Percentiles rank a stretch among this genome's conserved stretches.
Evolutionary conservation across 2,329 filamentous ascomycete species (phyloP).

Genomic region (Corinectria fuckeliana): DNA sequence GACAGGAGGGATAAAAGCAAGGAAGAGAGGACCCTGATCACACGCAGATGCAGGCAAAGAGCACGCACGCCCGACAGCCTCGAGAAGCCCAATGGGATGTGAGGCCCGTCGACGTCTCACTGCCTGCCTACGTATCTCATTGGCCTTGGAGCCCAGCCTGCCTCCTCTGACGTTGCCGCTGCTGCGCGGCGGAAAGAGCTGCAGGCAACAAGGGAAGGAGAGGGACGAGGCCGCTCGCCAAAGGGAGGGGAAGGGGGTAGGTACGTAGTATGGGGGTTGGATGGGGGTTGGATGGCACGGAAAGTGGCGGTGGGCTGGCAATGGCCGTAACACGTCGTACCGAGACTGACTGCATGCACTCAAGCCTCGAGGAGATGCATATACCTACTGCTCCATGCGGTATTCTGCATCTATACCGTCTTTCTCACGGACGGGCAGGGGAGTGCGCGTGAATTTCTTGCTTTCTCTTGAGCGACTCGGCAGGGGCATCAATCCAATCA

Average conservation of each 20-base stretch:
- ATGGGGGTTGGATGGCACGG: conserved; percentile 5
- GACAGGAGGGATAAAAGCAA: neutral
- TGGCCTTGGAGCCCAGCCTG: neutral
- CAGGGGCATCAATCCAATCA: conserved; percentile 20
- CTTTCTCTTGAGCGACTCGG: conserved; percentile 11
- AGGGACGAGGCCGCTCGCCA: neutral
- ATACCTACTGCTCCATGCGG: conserved; percentile 11
- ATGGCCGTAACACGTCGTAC: neutral
- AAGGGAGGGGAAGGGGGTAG: neutral
- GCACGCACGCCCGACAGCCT: conserved; percentile 24
- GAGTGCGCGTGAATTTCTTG: conserved; percentile 10
- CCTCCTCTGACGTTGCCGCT: neutral
- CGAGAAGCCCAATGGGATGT: conserved; percentile 7
- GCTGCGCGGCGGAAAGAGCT: conserved; percentile 6
- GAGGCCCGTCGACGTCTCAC: too few species aligned
- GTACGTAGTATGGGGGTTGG: neutral
- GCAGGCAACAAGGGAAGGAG: neutral
- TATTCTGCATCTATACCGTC: conserved; percentile 11
- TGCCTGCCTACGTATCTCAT: too few species aligned
- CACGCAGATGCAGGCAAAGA: conserved; percentile 19
- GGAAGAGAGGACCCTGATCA: conserved; percentile 13
- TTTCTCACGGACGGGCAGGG: conserved; percentile 13
- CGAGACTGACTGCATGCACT: conserved; percentile 1
- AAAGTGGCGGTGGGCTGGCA: conserved; percentile 12
- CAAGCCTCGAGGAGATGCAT: too few species aligned